Base-by-base conservation (phyloP, 352 stramenopile species). In the Phytophthora chlamydospora region DNA sequence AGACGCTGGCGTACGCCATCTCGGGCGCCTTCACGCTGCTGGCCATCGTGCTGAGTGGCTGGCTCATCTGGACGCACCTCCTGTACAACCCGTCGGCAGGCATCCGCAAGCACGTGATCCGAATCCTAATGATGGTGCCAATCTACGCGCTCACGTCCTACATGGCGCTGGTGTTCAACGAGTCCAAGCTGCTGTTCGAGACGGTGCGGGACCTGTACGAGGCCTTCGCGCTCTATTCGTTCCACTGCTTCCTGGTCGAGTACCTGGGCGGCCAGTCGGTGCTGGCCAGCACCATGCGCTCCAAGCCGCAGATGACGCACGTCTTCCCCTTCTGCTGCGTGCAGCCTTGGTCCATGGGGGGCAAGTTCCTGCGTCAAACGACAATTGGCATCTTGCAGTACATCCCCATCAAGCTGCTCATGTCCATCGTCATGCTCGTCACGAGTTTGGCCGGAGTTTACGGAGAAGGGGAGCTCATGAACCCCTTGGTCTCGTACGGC, bases 321-420 rank as follows among this genome's bases (percentile, higher is more conserved):
- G 73, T 89, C 17, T 73, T 75, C 41, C 88, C 87, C 14, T 91
- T 97, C 59, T 98, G 89, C 74, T 97, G 88, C 63, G 70, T 97
- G 62, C 64, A 78, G 38, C 79, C 88, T 17, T 98, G 91, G 91
- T 77, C 85, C 58, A 97, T 98, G 91, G 92, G 93, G 6, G 76
- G 86, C 66, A 96, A 98, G 71, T 98, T 98, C 55, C 73, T 98
- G 45, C 85, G 86, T 17, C 89, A 97, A 58, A 97, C 88, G 48
- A 97, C 95, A 29, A 90, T 96, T 43, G 93, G 92, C 29, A 96
- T 97, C 39, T 71, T 98, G 46, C 92, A 98, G 71, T 98, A 98
- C 69, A 96, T 98, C 57, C 85, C 89, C 1, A 83, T 91, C 47
- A 97, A 97, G 66, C 71, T 97, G 45, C 66, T 93, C 42, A 94